Base-by-base conservation (phyloP, 2,329 filamentous ascomycete species). In the Diaporthe capsici region DNA sequence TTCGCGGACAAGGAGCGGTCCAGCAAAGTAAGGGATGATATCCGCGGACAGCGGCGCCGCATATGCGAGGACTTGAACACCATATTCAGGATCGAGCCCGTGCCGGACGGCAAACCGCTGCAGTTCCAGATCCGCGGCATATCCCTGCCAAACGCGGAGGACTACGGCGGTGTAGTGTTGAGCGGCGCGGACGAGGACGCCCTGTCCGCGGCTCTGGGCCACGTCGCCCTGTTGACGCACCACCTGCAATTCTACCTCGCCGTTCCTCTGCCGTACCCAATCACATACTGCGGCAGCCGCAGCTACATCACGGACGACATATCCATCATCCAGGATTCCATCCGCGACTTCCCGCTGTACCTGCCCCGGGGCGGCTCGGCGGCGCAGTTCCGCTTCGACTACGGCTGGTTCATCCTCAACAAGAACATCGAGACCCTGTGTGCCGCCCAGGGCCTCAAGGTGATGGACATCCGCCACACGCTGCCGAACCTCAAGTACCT, bases 401-500 rank as follows among this genome's bases (percentile, higher is more conserved):
- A 98, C 83, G 97, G 89, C 15, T 97, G 98, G 82, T 99, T 98
- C 80, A 87, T 98, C n/a, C 89, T 99, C 20, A 98, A 98, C 86
- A 98, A 98, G 84, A 88, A 98, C 81, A 96, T 99, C 74, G 96
- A 98, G 80, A 85, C 88, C 0, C 86, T 93, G 4, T 92, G 91
- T 76, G 85, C 87, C 4, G 87, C 88, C 1, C 92, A 95, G 78
- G 93, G 93, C 0, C 86, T 98, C 17, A 92, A 93, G 63, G 92
- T 98, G 1, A 90, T 98, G 77, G 97, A 99, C 81, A 95, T 98
- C 25, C 91, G 97, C 6, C 95, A 98, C 79, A 98, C 96, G 0
- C 86, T 98, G 9, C 95, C 96, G 2, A 99, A 99, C 81, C 87
- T 99, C 13, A 98, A 98, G 83, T 98, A 98, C 80, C 86, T 98